These are phyloP conservation scores for Solanum microdontum DNA, from an alignment of 257 asterid genomes.

Conservation along the genomic window DNA sequence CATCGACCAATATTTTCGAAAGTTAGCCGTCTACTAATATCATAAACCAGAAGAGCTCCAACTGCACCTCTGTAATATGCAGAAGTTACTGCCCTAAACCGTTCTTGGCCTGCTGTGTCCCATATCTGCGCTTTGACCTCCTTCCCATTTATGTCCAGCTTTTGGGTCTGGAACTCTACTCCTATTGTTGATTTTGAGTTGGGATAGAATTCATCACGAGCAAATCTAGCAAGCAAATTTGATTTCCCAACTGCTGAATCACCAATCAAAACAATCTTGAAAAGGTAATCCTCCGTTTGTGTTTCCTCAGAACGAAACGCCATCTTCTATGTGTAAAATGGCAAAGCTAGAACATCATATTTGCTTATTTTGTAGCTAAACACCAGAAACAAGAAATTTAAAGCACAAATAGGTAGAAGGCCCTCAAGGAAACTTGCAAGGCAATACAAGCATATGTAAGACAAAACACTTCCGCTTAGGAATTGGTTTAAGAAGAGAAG, in stretches of 20 bases:
- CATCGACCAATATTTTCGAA: slow-evolving; percentile 77
- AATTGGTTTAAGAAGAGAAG: slow-evolving; percentile 1
- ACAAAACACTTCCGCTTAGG: slow-evolving; percentile 11
- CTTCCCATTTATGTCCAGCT: slow-evolving; percentile 72
- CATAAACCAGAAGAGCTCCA: slow-evolving; percentile 93
- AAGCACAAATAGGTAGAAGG: background rate
- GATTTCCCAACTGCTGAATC: slow-evolving; percentile 99
- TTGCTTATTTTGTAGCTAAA: slow-evolving; percentile 2
- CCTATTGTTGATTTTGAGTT: slow-evolving; percentile 94
- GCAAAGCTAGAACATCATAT: slow-evolving; percentile 24
- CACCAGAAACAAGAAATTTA: background rate
- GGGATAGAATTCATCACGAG: slow-evolving; percentile 83
- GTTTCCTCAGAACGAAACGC: slow-evolving; percentile 12
- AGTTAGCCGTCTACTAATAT: slow-evolving; percentile 83
- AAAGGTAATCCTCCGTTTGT: slow-evolving; percentile 6
- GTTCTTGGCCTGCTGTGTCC: slow-evolving; percentile 99
- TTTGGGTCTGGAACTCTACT: slow-evolving; percentile 95
- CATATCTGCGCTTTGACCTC: slow-evolving; percentile 94
- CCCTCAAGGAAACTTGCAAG: slow-evolving; percentile 23
- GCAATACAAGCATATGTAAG: slow-evolving; percentile 18
- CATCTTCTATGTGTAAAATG: slow-evolving; percentile 33
- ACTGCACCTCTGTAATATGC: slow-evolving; percentile 98
- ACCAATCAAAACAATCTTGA: slow-evolving; percentile 13
- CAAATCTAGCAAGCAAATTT: slow-evolving; percentile 88
- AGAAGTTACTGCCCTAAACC: slow-evolving; percentile 95